Conservation (phyloP, 1,284 basidiomycete genomes). For the Hymenochaete sp. region DNA sequence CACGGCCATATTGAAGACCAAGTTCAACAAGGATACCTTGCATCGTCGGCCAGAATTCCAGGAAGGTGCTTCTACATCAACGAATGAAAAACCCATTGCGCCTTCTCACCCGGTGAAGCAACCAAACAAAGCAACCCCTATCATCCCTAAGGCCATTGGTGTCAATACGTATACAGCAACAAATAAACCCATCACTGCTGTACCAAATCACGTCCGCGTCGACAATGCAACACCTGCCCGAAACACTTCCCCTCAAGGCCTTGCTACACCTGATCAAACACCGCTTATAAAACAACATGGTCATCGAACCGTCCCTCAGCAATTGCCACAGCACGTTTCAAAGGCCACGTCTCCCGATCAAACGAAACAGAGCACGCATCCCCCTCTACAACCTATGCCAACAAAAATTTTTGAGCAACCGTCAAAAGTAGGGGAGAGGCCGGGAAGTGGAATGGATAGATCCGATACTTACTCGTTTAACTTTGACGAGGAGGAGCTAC, state of each 20-base stretch:
- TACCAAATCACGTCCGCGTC: constrained; percentile 24
- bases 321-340: no score
- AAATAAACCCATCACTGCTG: constrained; percentile 22
- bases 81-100: constrained; percentile 6
- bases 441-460: constrained; percentile 16
- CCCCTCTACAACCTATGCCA: no score
- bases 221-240: constrained; percentile 10
- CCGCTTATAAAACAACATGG: no score
- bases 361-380: no score
- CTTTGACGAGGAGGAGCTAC: constrained; percentile 57
- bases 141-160: constrained; percentile 7
- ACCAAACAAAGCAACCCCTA: neutral
- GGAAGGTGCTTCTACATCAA: constrained; percentile 30
- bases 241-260: neutral
- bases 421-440: no score
- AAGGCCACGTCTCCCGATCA: no score
- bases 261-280: neutral
- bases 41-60: constrained; percentile 71
- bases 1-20: constrained; percentile 39
- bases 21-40: constrained; percentile 64
- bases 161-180: neutral
- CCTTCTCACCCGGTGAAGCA: neutral
- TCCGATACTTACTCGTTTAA: constrained; percentile 43
- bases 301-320: no score
- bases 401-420: no score